phyloP scores from a whole-genome alignment of 225 moss, liverwort and hornwort genomes.

The Marchantia paleacea region DNA sequence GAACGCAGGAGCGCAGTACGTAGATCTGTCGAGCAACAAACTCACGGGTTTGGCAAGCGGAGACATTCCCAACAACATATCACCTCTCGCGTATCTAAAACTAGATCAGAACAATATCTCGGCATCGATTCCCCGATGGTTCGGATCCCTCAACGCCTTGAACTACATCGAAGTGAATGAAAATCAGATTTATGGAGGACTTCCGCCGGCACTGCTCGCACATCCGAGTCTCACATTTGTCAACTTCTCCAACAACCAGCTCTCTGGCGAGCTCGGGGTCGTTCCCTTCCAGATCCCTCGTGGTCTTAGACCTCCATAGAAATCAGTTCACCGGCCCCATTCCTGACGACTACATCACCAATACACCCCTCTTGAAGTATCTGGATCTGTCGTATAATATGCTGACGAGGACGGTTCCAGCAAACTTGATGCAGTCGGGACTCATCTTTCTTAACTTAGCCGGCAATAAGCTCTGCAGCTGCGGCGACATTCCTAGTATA shows the following conservation, averaged over 20 bases:
- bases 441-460: no score
- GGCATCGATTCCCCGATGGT: conserved; percentile 2
- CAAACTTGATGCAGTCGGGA: no score
- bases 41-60: conserved; percentile 6
- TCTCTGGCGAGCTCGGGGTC: neutral
- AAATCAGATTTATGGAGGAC: conserved; percentile 4
- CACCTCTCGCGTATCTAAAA: neutral
- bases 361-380: neutral
- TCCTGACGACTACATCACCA: neutral
- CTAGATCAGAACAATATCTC: neutral
- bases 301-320: neutral
- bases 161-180: neutral
- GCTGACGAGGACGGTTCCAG: neutral
- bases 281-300: neutral
- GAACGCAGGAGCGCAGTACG: neutral
- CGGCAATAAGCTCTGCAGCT: no score
- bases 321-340: neutral
- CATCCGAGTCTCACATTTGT: neutral
- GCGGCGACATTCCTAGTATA: no score
- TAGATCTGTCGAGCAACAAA: conserved; percentile 15
- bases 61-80: neutral
- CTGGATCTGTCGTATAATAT: neutral
- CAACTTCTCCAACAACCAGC: neutral
- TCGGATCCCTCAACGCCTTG: neutral
- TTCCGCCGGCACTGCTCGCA: neutral